Conservation (phyloP, 2,329 filamentous ascomycete species). For the Lachnellula hyalina region DNA sequence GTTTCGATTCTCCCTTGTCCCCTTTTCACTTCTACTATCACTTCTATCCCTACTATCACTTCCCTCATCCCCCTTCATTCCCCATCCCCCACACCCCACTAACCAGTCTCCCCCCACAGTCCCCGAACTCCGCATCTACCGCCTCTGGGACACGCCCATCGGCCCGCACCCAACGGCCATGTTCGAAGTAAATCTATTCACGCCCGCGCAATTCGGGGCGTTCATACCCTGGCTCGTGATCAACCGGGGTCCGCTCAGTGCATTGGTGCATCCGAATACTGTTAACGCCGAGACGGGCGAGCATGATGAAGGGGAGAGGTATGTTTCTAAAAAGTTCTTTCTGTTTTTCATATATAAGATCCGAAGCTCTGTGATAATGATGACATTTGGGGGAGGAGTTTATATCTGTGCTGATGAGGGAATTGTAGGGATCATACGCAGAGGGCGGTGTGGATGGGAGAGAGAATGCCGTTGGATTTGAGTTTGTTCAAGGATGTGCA, state of each 20-base stretch:
- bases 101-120: conserved; percentile 47
- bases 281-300: conserved; percentile 46
- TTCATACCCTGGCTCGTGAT: conserved; percentile 83
- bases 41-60: neutral
- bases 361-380: too few species aligned
- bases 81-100: neutral
- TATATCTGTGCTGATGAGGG: too few species aligned
- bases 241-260: conserved; percentile 74
- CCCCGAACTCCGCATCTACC: conserved; percentile 79
- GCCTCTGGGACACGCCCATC: conserved; percentile 68
- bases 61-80: too few species aligned
- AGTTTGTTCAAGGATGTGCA: conserved; percentile 38
- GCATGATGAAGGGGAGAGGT: conserved; percentile 22
- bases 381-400: too few species aligned
- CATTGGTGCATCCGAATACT: conserved; percentile 78
- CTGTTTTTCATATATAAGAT: too few species aligned
- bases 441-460: conserved; percentile 70
- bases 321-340: too few species aligned
- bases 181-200: conserved; percentile 90
- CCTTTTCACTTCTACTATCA: neutral
- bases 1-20: neutral
- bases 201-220: conserved; percentile 80
- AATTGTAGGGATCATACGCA: conserved; percentile 43
- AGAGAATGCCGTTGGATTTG: conserved; percentile 56
- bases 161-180: conserved; percentile 81